Conservation (phyloP, 73 alveolate species). For the Tetrahymena thermophila region DNA sequence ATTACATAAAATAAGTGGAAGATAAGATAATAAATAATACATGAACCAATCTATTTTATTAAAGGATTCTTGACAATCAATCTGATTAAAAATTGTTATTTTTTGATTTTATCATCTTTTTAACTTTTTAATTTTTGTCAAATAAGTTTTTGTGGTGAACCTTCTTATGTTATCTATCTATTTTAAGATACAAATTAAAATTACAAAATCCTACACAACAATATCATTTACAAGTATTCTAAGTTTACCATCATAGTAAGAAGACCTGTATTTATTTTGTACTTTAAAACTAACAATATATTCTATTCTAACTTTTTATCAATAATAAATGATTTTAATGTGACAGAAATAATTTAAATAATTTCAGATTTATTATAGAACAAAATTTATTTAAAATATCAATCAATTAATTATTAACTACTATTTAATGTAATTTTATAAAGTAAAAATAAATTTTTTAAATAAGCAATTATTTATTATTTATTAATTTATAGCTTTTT, state of each 20-base stretch:
- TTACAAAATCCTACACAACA: neutral
- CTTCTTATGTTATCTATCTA: neutral
- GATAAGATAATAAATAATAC: neutral
- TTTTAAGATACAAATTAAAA: neutral
- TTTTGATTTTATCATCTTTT: neutral
- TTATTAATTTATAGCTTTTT: too few relatives aligned
- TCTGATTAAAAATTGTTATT: neutral
- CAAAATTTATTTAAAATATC: too few relatives aligned
- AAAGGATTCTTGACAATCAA: neutral
- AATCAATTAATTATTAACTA: too few relatives aligned
- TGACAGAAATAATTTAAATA: too few relatives aligned
- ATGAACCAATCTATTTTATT: neutral
- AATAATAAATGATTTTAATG: too few relatives aligned
- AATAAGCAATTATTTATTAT: too few relatives aligned
- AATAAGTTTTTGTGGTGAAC: neutral
- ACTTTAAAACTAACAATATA: too few relatives aligned
- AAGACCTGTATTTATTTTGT: neutral
- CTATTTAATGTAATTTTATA: too few relatives aligned
- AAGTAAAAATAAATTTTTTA: too few relatives aligned
- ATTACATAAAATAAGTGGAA: neutral
- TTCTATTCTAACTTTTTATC: neutral
- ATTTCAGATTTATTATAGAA: too few relatives aligned
- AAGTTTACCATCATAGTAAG: neutral
- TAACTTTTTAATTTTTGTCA: neutral
- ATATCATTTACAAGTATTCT: neutral